A percentile compares a stretch with the other conserved stretches of the same genome.
Conservation (phyloP, 2,329 filamentous ascomycete genomes). For the Herpotrichia juniperi region DNA sequence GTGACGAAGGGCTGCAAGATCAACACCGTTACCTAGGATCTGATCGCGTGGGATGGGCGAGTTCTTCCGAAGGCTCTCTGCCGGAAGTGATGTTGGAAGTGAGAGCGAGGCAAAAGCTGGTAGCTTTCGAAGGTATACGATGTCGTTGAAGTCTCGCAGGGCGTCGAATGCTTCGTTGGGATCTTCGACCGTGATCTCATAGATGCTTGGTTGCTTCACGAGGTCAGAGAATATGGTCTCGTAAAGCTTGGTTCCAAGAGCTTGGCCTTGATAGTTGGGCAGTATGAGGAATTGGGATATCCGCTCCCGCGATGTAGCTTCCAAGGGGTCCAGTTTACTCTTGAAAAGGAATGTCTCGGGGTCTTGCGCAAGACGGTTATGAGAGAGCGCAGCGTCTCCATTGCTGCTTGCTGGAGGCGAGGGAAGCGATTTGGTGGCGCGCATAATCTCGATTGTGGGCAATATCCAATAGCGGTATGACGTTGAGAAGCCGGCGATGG, state of each 20-base stretch:
- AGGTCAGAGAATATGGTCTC: constrained; percentile 76
- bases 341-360: constrained; percentile 37
- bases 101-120: constrained; percentile 64
- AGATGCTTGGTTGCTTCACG: constrained; percentile 69
- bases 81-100: constrained; percentile 56
- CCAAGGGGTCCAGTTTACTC: constrained; percentile 53
- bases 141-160: constrained; percentile 76
- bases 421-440: constrained; percentile 42
- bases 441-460: constrained; percentile 53
- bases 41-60: constrained; percentile 56
- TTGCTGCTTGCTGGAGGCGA: constrained; percentile 34
- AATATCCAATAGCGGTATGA: constrained; percentile 83
- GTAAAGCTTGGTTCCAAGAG: constrained; percentile 82
- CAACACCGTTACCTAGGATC: constrained; percentile 63
- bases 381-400: constrained; percentile 45
- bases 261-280: constrained; percentile 81
- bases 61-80: constrained; percentile 59
- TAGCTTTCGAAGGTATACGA: constrained; percentile 66
- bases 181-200: constrained; percentile 91
- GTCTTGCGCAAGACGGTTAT: constrained; percentile 32
- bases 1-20: constrained; percentile 62
- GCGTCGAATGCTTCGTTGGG: constrained; percentile 87
- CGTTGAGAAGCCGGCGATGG: constrained; percentile 87
- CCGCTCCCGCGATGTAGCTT: constrained; percentile 77
- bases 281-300: constrained; percentile 94